A percentile compares a stretch with the other conserved stretches of the same genome.
Conservation (phyloP, 164 flowering plant genomes). For the Cinnamomum chago region DNA sequence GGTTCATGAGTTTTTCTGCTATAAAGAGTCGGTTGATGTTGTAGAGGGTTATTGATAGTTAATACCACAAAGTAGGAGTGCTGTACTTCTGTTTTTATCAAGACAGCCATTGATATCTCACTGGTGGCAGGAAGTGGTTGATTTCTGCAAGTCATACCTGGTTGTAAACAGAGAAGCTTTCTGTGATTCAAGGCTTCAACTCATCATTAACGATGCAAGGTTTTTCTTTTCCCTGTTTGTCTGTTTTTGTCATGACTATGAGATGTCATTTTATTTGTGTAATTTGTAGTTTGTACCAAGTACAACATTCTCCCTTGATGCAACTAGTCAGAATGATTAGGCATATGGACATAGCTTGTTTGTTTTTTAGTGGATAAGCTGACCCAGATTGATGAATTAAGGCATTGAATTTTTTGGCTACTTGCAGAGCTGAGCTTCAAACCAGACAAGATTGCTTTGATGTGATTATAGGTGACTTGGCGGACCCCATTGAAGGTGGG, state of each 20-base stretch:
- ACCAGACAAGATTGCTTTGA: constrained; percentile 57
- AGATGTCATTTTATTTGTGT: too few relatives aligned
- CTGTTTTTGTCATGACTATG: too few relatives aligned
- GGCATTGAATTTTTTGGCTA: background rate
- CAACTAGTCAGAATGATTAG: too few relatives aligned
- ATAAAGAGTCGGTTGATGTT: too few relatives aligned
- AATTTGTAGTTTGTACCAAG: too few relatives aligned
- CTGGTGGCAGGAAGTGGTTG: constrained; percentile 73
- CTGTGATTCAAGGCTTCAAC: constrained; percentile 61
- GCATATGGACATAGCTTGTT: too few relatives aligned
- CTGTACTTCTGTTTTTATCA: background rate
- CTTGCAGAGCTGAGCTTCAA: constrained; percentile 68
- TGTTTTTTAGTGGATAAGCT: background rate
- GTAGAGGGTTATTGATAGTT: too few relatives aligned
- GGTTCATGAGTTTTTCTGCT: too few relatives aligned
- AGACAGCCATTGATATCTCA: background rate
- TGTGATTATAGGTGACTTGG: constrained; percentile 87
- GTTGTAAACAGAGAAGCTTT: constrained; percentile 76
- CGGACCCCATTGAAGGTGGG: constrained; percentile 95
- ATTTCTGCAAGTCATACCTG: constrained; percentile 77
- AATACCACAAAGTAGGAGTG: too few relatives aligned
- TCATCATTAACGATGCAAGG: constrained; percentile 94
- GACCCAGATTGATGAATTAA: background rate
- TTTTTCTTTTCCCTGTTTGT: constrained; percentile 5
- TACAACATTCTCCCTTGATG: too few relatives aligned